phyloP scores from a whole-genome alignment of 768 basidiomycete species.

The Lactarius vividus region DNA sequence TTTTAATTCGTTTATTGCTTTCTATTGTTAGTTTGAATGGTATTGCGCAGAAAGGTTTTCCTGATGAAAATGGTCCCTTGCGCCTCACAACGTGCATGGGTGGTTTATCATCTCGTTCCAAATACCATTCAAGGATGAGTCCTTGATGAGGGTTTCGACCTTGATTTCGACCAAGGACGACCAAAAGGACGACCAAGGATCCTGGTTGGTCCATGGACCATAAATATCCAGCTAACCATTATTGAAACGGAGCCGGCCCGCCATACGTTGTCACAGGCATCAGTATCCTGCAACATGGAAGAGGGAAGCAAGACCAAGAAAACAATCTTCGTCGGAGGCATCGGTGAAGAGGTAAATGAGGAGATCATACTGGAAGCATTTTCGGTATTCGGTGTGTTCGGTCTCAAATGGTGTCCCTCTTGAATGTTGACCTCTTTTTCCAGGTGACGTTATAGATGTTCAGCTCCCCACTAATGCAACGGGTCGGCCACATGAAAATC shows the following conservation, averaged over 20 bases:
- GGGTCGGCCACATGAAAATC: constrained; percentile 62
- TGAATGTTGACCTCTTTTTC: constrained; percentile 17
- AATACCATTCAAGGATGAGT: no score
- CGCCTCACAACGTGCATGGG: no score
- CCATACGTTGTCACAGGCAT: neutral
- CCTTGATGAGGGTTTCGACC: no score
- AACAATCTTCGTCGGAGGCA: constrained; percentile 80
- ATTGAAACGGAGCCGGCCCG: neutral
- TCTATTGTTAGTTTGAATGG: no score
- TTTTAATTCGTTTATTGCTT: no score
- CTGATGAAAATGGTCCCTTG: no score
- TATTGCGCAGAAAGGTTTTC: no score
- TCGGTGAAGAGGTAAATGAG: constrained; percentile 84
- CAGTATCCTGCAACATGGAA: constrained; percentile 51
- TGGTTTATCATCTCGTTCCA: no score
- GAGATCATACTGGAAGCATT: constrained; percentile 72
- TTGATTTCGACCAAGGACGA: no score
- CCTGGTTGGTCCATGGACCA: no score
- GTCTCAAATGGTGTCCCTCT: constrained; percentile 8
- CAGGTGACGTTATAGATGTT: constrained; percentile 91
- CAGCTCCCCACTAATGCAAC: constrained; percentile 78
- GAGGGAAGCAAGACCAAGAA: constrained; percentile 83
- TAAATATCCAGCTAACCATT: neutral
- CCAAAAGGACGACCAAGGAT: no score
- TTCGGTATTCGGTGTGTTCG: constrained; percentile 74